Percentiles rank a stretch among this genome's conserved stretches.
phyloP scores from a whole-genome alignment of 164 flowering plant species.

The Chimonanthus salicifolius region DNA sequence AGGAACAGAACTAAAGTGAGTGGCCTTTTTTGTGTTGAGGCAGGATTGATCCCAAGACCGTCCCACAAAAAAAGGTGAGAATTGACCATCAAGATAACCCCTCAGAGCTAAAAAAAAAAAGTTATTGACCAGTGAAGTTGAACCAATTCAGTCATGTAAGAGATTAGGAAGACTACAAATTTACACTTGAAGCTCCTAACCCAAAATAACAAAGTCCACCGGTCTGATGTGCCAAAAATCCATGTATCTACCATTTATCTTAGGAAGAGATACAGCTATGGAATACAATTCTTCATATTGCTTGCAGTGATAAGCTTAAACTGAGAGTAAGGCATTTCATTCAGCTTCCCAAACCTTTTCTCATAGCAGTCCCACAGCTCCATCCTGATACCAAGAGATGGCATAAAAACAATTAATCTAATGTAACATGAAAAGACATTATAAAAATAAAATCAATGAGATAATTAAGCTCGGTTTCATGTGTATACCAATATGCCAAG shows the following conservation, averaged over 20 bases:
- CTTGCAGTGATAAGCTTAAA: constrained; percentile 44
- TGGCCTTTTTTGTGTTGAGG: too few relatives aligned
- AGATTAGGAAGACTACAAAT: neutral
- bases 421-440: neutral
- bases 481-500: constrained; percentile 52
- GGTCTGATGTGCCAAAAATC: neutral
- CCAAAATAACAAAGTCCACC: neutral
- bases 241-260: neutral
- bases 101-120: too few relatives aligned
- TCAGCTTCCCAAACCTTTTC: constrained; percentile 44
- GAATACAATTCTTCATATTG: constrained; percentile 29
- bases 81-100: too few relatives aligned
- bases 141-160: too few relatives aligned
- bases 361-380: constrained; percentile 59
- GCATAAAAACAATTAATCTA: neutral
- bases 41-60: too few relatives aligned
- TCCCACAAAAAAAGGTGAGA: too few relatives aligned
- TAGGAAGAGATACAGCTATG: neutral
- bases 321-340: constrained; percentile 38
- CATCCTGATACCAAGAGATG: constrained; percentile 34
- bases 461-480: neutral
- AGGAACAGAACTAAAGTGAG: too few relatives aligned
- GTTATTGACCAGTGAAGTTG: too few relatives aligned
- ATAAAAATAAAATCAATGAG: neutral
- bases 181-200: neutral